phyloP scores from a whole-genome alignment of 306 rosid species.

The Vigna reflexopilosa region DNA sequence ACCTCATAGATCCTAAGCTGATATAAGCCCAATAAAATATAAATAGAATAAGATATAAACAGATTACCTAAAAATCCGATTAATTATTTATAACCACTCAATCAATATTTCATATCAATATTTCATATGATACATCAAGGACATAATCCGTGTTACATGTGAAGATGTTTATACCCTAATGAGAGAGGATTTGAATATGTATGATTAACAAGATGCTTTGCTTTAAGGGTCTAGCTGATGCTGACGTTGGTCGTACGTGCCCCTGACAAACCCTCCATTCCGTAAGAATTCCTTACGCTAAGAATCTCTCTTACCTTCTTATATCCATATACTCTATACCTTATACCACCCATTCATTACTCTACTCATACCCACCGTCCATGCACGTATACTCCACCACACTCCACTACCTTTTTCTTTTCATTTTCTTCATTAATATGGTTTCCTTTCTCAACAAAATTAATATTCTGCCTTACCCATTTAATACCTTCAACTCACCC shows the following conservation, averaged over 20 bases:
- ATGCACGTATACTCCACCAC: conserved; percentile 50
- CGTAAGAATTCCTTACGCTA: conserved; percentile 59
- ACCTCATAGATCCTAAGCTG: too few relatives aligned
- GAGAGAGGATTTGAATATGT: too few relatives aligned
- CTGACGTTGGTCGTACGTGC: conserved; percentile 60
- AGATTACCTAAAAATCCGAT: too few relatives aligned
- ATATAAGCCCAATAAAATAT: too few relatives aligned
- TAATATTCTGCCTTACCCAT: background rate
- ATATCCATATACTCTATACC: conserved; percentile 50
- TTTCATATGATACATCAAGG: too few relatives aligned
- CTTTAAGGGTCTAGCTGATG: conserved; percentile 54
- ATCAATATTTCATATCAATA: too few relatives aligned
- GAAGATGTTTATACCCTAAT: too few relatives aligned
- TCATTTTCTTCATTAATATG: background rate
- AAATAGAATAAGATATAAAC: too few relatives aligned
- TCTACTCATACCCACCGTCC: conserved; percentile 47
- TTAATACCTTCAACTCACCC: too few relatives aligned
- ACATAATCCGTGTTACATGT: too few relatives aligned
- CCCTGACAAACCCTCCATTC: background rate
- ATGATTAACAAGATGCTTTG: conserved; percentile 52
- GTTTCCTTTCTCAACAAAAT: conserved; percentile 18
- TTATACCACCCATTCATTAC: conserved; percentile 45
- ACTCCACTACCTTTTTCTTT: conserved; percentile 10
- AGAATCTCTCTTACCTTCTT: conserved; percentile 62
- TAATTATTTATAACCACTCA: too few relatives aligned